Evolutionary conservation across 495 filamentous ascomycete genomes (phyloP), one percentile per base, ranked within the genome.

Genomic region (Mycothermus thermophilus): DNA sequence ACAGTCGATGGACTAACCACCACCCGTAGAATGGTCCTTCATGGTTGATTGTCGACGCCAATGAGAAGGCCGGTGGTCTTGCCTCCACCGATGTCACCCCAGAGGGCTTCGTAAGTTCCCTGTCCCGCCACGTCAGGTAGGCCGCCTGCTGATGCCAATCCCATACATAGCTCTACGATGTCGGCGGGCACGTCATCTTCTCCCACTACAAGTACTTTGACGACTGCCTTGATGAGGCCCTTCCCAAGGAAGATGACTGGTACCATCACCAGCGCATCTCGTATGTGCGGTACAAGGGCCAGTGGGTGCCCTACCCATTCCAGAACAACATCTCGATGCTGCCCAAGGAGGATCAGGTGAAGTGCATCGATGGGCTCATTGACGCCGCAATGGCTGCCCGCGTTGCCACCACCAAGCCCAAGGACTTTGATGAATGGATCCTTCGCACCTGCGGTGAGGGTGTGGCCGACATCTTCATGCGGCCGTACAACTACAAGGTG

Each of bases 151-250:
- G n/a, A n/a, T n/a, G n/a, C n/a, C n/a, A n/a, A n/a, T n/a, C n/a
- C n/a, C n/a, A n/a, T n/a, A n/a, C n/a, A n/a, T 48, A 96, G 88
- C 78, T 97, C 47, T 97, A 94, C 70, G 90, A 97, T 69, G 90
- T 97, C 50, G 90, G 90, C 56, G 90, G 90, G 48, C 90, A 97
- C 64, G 90, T 97, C 64, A 96, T 97, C 62, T 97, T 97, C 74
- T 97, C 90, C 41, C 90, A 97, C 73, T 97, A 96, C 77, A 94
- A 93, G 64, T 97, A 97, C 77, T 97, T 97, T 59, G 90, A 97
- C 64, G 92, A 97, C 66, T 93, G 84, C 67, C 81, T 97, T 57
- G 68, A 94, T 53, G 87, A 97, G 67, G 90, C 90, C 37, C 75
- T 97, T 28, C 92, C 90, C 44, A 83, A 85, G 59, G 72, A 80